A percentile compares a stretch with the other conserved stretches of the same genome.
phyloP scores from a whole-genome alignment of 352 stramenopile species.

The Plasmopara viticola region DNA sequence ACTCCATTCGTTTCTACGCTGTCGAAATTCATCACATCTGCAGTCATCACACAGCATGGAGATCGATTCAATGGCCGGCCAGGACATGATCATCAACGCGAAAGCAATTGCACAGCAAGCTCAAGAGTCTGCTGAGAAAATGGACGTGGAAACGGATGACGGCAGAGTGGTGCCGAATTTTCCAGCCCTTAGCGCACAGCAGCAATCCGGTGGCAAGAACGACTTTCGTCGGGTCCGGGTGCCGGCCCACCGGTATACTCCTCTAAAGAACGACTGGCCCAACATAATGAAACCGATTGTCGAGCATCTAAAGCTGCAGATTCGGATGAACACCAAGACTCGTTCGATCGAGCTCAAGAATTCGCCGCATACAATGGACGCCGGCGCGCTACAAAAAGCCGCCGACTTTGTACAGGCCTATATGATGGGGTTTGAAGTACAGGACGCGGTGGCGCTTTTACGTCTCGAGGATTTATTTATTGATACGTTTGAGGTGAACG shows the following conservation, averaged over 20 bases:
- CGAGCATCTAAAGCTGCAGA: constrained; percentile 96
- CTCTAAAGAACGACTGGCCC: constrained; percentile 98
- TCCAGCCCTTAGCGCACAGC: constrained; percentile 71
- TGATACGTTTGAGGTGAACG: constrained; percentile 98
- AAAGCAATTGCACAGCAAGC: constrained; percentile 38
- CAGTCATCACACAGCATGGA: constrained; percentile 38
- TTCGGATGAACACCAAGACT: constrained; percentile 99
- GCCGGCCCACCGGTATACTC: constrained; percentile 96
- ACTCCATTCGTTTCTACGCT: constrained; percentile 42
- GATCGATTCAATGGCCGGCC: constrained; percentile 53
- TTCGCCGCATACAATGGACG: constrained; percentile 91
- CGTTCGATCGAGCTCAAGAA: constrained; percentile 97
- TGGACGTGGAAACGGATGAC: constrained; percentile 59
- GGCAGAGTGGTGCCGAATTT: constrained; percentile 53
- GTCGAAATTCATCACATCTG: constrained; percentile 2
- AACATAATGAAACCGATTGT: constrained; percentile 98
- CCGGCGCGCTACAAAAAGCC: constrained; percentile 94
- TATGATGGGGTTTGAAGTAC: constrained; percentile 99
- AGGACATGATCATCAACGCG: constrained; percentile 63
- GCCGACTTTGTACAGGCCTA: constrained; percentile 98
- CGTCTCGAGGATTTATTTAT: constrained; percentile 98
- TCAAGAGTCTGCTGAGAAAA: constrained; percentile 38
- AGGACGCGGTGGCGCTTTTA: constrained; percentile 95
- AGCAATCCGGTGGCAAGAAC: constrained; percentile 79
- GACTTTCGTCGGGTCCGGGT: constrained; percentile 96